Percentiles rank a stretch among this genome's conserved stretches.
phyloP scores from a whole-genome alignment of 306 rosid species.

The Acacia melanoxylon region DNA sequence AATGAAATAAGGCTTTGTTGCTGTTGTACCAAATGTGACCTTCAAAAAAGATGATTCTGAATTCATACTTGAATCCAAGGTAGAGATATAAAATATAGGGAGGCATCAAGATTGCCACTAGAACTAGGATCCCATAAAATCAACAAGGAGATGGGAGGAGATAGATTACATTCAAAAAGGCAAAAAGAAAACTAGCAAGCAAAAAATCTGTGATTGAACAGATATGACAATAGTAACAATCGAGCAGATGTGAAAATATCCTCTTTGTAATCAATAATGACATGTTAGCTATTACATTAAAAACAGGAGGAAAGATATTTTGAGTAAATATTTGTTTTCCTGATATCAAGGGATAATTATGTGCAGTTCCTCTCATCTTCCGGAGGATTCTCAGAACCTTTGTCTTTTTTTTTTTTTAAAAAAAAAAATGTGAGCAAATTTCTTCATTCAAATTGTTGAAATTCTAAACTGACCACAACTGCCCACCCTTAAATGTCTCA shows the following conservation, averaged over 20 bases:
- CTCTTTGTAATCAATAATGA: not conserved
- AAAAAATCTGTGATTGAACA: not conserved
- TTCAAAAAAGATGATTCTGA: not conserved
- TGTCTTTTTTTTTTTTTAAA: no score
- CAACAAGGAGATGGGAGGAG: not conserved
- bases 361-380: not conserved
- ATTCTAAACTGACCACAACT: not conserved
- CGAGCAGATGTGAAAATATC: not conserved
- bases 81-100: not conserved
- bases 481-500: not conserved
- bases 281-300: not conserved
- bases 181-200: not conserved
- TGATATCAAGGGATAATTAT: not conserved
- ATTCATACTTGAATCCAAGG: not conserved
- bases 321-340: not conserved
- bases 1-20: no score
- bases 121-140: not conserved
- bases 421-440: no score
- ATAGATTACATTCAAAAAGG: not conserved
- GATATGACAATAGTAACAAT: not conserved
- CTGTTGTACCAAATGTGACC: not conserved
- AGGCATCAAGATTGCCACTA: not conserved
- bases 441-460: not conserved
- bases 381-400: no score
- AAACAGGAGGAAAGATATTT: not conserved